Conservation (phyloP, 2,329 filamentous ascomycete genomes). For the Geoglossum cookeanum region DNA sequence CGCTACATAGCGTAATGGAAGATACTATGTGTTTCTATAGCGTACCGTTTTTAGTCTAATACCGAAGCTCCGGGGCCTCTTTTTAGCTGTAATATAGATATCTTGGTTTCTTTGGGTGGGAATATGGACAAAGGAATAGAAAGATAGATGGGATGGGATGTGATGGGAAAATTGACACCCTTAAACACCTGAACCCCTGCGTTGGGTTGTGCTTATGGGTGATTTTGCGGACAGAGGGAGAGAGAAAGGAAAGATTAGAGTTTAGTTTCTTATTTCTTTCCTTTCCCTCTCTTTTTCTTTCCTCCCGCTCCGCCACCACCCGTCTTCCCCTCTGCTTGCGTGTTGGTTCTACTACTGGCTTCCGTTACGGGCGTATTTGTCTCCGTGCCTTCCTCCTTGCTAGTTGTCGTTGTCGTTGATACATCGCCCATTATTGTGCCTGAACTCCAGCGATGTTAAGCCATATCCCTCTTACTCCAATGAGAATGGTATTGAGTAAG, state of each 20-base stretch:
- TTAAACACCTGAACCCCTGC: too few relatives aligned
- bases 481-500: background rate
- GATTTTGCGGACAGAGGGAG: background rate
- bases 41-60: too few relatives aligned
- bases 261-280: constrained; percentile 38
- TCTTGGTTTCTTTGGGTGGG: too few relatives aligned
- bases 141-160: too few relatives aligned
- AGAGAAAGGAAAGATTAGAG: background rate
- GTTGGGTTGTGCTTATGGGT: too few relatives aligned
- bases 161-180: too few relatives aligned
- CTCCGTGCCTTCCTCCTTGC: background rate
- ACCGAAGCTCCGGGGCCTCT: too few relatives aligned
- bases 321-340: constrained; percentile 10
- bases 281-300: constrained; percentile 1
- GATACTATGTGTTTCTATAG: too few relatives aligned
- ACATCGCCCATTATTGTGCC: background rate
- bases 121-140: too few relatives aligned
- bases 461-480: background rate
- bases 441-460: background rate
- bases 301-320: constrained; percentile 3
- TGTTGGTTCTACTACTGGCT: background rate
- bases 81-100: too few relatives aligned
- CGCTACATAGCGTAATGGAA: too few relatives aligned
- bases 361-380: background rate
- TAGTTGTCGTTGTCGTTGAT: background rate